Base-by-base conservation (phyloP, 2,329 filamentous ascomycete genomes). In the Neonectria faginata region DNA sequence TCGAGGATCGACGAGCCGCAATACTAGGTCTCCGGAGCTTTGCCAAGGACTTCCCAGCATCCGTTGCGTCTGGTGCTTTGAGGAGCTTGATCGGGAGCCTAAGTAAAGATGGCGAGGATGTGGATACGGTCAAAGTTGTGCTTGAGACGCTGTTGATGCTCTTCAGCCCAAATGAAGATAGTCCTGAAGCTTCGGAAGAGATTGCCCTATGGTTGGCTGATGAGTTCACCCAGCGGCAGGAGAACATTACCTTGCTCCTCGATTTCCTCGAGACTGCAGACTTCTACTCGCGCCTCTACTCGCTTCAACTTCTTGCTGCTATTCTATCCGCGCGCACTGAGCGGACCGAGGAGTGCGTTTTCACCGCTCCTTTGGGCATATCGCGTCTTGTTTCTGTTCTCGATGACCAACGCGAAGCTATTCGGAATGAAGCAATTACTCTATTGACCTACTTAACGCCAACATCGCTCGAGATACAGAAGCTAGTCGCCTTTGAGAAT, bases 221-320 rank as follows among this genome's bases (percentile, higher is more conserved):
- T 80, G 95, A 98, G 79, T 99, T 99, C 78, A 97, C 96, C 36
- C 94, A 97, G 84, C 90, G 93, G 67, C 94, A 97, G 87, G 95
- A 98, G 81, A 98, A 99, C 78, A 95, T 97, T 66, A 95, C 93
- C 2, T 84, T 96, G 16, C 87, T 99, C 25, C 88, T 99, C 65
- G 92, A 96, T 76, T 92, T 99, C 60, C 86, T 99, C 69, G 95
- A 97, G 70, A 89, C 91, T 14, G 85, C 85, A 70, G 94, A 97
- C 74, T 97, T 97, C 75, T 97, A 97, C 79, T 92, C 93, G 22
- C 91, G 95, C 25, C 86, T 98, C 1, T 98, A 98, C 80, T 92
- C 93, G 5, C 82, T 99, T 29, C 94, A 98, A 79, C 86, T 99
- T 44, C 89, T 99, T 42, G 90, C 91, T 25, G 92, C 94, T 54